Base-by-base conservation (phyloP, 78 protist genomes). In the Mantamonas sphyraenae region DNA sequence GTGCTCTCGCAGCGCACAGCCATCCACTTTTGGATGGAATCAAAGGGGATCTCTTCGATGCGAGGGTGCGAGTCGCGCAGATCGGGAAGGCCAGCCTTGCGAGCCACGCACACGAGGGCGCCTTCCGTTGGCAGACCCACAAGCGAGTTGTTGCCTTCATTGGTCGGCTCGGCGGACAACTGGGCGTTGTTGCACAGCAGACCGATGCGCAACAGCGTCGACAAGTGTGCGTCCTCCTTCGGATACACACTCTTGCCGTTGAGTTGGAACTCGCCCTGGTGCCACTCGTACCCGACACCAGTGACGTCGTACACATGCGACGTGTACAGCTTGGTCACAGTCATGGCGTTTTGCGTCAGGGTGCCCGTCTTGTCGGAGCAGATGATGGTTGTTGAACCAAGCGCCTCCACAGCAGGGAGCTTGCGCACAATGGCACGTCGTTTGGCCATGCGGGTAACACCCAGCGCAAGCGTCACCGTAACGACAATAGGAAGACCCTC, bases 321-420 rank as follows among this genome's bases (percentile, higher is more conserved):
- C 45, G 45, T 40, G 53, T 47, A 16, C 12, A 47, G 12, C 16
- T 47, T 47, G 53, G 53, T 39, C 31, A 69, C 89, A 5, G 75
- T 39, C 96, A 91, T 91, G 61, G 70, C 73, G 81, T 91, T 91
- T 31, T 74, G 71, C 45, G 99, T 96, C 24, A 96, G 75, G 5
- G 99, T 96, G 47, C 98, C 98, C 2, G 99, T 96, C 87, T 96
- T 96, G 76, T 96, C 98, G 16, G 91, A 82, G 84, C 93, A 84
- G 62, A 96, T 89, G 59, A 93, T 85, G 34, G 90, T 57, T 57
- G 80, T 68, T 43, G 90, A 80, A 24, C 99, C 99, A 2, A 95
- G 93, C 16, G 99, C 92, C 72, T 91, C 99, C 59, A 97, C 97
- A 26, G 92, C 81, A 3, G 80, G 88, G 2, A 88, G 71, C 30